These are phyloP conservation scores for Lecanicillium sp. DNA, from an alignment of 2,329 filamentous ascomycete genomes.

Conservation along the genomic window DNA sequence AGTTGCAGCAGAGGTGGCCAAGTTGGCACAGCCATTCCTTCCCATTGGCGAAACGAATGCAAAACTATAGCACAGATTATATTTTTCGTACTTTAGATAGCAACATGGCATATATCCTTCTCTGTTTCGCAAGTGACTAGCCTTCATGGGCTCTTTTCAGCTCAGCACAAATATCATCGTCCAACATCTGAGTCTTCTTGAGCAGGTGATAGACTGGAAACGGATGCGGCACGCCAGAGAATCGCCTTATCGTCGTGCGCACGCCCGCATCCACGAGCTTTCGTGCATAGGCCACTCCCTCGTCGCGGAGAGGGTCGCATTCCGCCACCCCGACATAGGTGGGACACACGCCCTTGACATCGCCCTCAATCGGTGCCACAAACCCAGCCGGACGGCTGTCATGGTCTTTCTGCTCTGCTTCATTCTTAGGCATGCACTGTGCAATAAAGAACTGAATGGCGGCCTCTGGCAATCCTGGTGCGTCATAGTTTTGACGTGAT, in stretches of 20 bases:
- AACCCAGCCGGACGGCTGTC: background rate
- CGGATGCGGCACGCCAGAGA: constrained; percentile 6
- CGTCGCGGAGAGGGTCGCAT: constrained; percentile 8
- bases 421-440: background rate
- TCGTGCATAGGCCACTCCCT: constrained; percentile 8
- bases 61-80: no score
- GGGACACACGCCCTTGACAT: constrained; percentile 6
- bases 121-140: no score
- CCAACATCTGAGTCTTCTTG: constrained; percentile 8
- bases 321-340: constrained; percentile 7
- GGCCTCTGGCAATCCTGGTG: no score
- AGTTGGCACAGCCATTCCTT: constrained; percentile 3
- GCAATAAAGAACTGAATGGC: no score
- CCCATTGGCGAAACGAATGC: constrained; percentile 22
- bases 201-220: constrained; percentile 6
- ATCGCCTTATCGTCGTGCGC: constrained; percentile 2
- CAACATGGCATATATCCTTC: no score
- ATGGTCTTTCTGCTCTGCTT: background rate
- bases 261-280: constrained; percentile 4
- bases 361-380: constrained; percentile 4
- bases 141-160: background rate
- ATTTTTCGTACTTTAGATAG: no score
- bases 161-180: constrained; percentile 6
- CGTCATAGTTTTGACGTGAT: no score
- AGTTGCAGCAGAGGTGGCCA: constrained; percentile 40